Evolutionary conservation across 345 rosid genomes (phyloP), one percentile per base, ranked within the genome.

Genomic region (Psidium guajava): DNA sequence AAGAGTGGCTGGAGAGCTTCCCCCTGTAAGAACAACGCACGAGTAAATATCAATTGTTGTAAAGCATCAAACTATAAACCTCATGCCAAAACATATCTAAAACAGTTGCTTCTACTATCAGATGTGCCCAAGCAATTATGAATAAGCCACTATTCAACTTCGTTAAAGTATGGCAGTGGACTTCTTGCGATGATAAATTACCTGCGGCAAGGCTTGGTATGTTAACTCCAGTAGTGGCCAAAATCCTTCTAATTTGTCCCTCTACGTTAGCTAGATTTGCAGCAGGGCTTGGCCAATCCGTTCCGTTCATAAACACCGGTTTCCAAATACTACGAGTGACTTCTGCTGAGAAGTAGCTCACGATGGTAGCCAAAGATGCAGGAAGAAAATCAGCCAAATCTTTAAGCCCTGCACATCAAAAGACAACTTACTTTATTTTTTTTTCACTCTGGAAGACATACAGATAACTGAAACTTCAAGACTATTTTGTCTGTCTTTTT

Each of bases 261-360:
- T 97, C 99, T 82, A 97, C 98, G 83, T 86, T 89, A 87, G 98
- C 92, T 84, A 95, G 90, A 89, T 97, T 97, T 84, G 97, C 93
- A 84, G 99, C 99, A 58, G 99, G 99, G 89, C 98, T 97, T 3
- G 99, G 99, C 99, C 99, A 97, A 92, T 97, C 99, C 87, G 92
- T 90, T 83, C 99, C 99, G 57, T 97, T 96, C 99, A 97, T 97
- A 87, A 89, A 93, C 75, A 86, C 99, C 16, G 99, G 98, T 87
- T 95, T 97, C 99, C 99, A 97, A 85, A 97, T 94, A 61, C 98
- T 92, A 82, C 99, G 90, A 85, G 98, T 96, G 84, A 97, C 97
- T 89, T 97, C 99, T 61, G 99, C 95, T 6, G 99, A 96, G 91
- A 97, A 95, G 91, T 94, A 97, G 93, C 99, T 96, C 51, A 93